Evolutionary conservation across 208 protist species (phyloP).

Genomic region (Acanthamoeba royreba): DNA sequence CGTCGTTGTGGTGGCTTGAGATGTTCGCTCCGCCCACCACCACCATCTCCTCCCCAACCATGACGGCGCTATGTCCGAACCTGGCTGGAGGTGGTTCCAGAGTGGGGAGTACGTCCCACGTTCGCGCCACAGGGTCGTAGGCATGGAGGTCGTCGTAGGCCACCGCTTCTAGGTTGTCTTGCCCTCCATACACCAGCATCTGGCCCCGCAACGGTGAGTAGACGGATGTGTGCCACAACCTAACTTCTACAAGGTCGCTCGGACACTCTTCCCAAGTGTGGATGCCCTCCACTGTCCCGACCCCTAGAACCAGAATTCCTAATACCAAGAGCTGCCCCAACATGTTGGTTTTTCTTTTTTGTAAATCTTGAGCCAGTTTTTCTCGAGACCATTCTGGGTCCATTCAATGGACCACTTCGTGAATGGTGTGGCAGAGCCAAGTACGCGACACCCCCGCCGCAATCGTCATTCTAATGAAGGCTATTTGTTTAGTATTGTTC

Average conservation of each 20-base stretch:
- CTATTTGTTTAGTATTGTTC: not conserved
- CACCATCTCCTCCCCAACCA: not conserved
- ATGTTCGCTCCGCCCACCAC: not conserved
- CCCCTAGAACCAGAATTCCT: too few species aligned
- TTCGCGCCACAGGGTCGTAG: not conserved
- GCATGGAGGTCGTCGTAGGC: not conserved
- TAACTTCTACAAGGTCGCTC: not conserved
- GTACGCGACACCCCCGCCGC: too few species aligned
- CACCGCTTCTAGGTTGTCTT: not conserved
- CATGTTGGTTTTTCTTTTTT: too few species aligned
- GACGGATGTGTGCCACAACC: not conserved
- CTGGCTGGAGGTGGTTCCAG: not conserved
- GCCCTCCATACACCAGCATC: not conserved
- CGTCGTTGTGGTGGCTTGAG: not conserved
- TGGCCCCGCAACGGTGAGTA: not conserved
- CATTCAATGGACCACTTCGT: too few species aligned
- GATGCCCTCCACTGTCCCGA: too few species aligned
- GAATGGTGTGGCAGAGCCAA: too few species aligned
- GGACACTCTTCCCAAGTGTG: not conserved
- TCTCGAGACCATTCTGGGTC: too few species aligned
- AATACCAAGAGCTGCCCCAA: too few species aligned
- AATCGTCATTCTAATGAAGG: too few species aligned
- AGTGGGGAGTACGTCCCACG: not conserved
- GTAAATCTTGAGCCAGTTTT: too few species aligned
- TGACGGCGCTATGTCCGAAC: not conserved